A percentile compares a stretch with the other conserved stretches of the same genome.
phyloP scores from a whole-genome alignment of 345 rosid genomes.

The Fremontodendron californicum region DNA sequence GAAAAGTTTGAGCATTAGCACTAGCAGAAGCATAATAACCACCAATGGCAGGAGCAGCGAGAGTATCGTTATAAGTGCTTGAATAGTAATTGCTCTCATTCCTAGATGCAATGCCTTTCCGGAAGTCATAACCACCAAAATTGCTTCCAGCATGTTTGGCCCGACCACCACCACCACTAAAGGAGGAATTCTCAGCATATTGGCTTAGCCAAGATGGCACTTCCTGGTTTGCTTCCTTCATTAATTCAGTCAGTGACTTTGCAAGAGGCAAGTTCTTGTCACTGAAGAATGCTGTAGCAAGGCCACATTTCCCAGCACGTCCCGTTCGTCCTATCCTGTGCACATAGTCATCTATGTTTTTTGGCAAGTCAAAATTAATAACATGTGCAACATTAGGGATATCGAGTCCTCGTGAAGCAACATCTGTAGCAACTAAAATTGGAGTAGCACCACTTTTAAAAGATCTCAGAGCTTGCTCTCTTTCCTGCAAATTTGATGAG shows the following conservation, averaged over 20 bases:
- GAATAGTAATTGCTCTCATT: conserved; percentile 8
- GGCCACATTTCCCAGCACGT: conserved; percentile 86
- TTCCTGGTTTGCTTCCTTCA: conserved; percentile 95
- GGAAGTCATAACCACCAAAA: conserved; percentile 48
- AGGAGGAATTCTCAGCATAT: conserved; percentile 57
- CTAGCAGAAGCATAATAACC: conserved; percentile 5
- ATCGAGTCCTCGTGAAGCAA: conserved; percentile 94
- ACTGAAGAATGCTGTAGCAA: conserved; percentile 95
- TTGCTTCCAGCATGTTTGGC: conserved; percentile 16
- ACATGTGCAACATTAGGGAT: conserved; percentile 93
- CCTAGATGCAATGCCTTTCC: conserved; percentile 21
- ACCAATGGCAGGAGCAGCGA: background rate
- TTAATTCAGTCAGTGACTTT: conserved; percentile 61
- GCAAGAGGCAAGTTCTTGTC: conserved; percentile 72
- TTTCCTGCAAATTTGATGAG: conserved; percentile 58
- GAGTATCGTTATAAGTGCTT: conserved; percentile 1
- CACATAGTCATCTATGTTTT: conserved; percentile 93
- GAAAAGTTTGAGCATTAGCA: too few species aligned
- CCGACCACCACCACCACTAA: conserved; percentile 8
- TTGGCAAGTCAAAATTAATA: conserved; percentile 91
- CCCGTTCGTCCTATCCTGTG: conserved; percentile 97
- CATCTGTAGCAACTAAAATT: conserved; percentile 93
- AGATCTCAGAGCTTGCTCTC: conserved; percentile 79
- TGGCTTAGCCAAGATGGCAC: conserved; percentile 89
- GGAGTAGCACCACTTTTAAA: conserved; percentile 89